Evolutionary conservation across 1,284 basidiomycete genomes (phyloP), one percentile per base, ranked within the genome.

Genomic region (Malassezia caprae): DNA sequence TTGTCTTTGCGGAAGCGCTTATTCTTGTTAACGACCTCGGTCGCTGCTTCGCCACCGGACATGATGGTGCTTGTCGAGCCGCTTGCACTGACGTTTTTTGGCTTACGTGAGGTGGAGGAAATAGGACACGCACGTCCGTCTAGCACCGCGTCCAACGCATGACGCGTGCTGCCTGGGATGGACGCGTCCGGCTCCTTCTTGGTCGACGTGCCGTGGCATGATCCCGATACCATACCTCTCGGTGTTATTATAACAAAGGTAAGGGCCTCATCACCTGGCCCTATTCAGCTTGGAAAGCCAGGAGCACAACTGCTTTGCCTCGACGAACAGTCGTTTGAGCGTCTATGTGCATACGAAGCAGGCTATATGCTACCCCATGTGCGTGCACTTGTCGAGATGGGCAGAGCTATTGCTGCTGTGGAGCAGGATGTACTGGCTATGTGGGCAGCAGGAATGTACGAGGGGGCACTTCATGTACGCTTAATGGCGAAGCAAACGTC

Each of bases 1-100:
- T 72, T 73, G 57, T 72, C 72, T 54, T 74, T 74, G 42, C 72
- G 63, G 48, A 69, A 68, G 24, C 67, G 63, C 51, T 66, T 69
- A 63, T 73, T 74, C 61, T 74, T 73, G 47, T 60, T 66, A 27
- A 57, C 56, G 15, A 51, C 41, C 17, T 26, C 37, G 3, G 42
- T 39, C 23, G 12, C 56, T 4, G 8, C 32, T 12, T 49, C 40
- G 26, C 51, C 57, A 28, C 34, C 23, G 4, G 49, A 42, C 49
- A 42, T 43, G 30, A 39, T 39, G 37, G 19, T 19, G 37, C 19
- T 19, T 8, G 19, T 21, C 37, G 8, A 39, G 3, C 19, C 5
- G 19, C n/a, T 8, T 21, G 4, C 32, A 10, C 32, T 13, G 13
- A 8, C 19, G 37, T 21, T 39, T 39, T 37, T 39, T 51, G 40